Evolutionary conservation across 371 early-diverging fungal genomes (phyloP).

Genomic region (Mucor lusitanicus): DNA sequence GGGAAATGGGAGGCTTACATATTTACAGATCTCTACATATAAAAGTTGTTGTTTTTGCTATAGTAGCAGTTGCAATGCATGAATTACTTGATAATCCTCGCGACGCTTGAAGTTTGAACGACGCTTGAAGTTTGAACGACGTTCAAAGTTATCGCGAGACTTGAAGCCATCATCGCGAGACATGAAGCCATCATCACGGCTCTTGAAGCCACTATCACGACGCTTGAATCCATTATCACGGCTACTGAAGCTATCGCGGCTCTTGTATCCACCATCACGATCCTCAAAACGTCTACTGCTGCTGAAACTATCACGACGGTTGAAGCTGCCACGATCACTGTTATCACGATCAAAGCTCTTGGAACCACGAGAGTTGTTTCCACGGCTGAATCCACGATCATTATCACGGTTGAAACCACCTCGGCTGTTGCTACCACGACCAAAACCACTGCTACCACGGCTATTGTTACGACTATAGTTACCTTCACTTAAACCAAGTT

Average conservation of each 20-base stretch:
- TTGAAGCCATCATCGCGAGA: background rate
- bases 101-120: background rate
- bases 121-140: background rate
- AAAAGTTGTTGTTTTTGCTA: background rate
- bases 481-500: constrained; percentile 44
- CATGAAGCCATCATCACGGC: constrained; percentile 3
- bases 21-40: constrained; percentile 6
- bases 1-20: background rate
- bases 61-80: background rate
- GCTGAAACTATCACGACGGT: constrained; percentile 1
- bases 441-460: constrained; percentile 5
- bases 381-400: constrained; percentile 8
- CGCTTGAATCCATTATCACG: constrained; percentile 5
- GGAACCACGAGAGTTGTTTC: background rate
- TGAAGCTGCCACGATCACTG: constrained; percentile 6
- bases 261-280: constrained; percentile 6
- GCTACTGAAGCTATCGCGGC: background rate
- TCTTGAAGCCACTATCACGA: constrained; percentile 9
- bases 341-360: background rate
- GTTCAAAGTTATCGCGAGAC: background rate
- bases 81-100: background rate
- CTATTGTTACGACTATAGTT: background rate
- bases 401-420: constrained; percentile 12
- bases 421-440: constrained; percentile 9
- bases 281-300: background rate